Conservation (phyloP, 2,329 filamentous ascomycete genomes). For the Claviceps monticola region DNA sequence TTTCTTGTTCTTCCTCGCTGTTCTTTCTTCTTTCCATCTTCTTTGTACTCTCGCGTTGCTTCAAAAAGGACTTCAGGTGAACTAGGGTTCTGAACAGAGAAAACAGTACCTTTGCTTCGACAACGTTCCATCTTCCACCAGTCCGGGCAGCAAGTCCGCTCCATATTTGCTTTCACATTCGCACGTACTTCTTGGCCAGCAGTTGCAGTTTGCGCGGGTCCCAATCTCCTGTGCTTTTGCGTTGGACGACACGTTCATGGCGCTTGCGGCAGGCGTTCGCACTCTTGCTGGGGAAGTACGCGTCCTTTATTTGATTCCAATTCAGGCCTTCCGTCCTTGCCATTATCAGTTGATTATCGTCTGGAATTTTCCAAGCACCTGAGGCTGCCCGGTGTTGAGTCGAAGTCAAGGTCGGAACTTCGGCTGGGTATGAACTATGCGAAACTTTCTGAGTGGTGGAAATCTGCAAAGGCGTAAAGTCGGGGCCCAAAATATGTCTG, state of each 20-base stretch:
- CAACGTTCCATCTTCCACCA: conserved; percentile 71
- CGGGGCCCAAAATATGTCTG: conserved; percentile 18
- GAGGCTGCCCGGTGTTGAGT: conserved; percentile 42
- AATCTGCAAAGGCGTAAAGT: conserved; percentile 13
- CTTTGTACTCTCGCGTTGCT: not conserved
- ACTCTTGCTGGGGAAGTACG: conserved; percentile 64
- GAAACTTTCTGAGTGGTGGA: conserved; percentile 11
- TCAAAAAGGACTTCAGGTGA: not conserved
- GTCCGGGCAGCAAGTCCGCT: conserved; percentile 53
- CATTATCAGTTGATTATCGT: conserved; percentile 59
- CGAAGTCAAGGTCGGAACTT: conserved; percentile 24
- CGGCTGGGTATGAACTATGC: conserved; percentile 27
- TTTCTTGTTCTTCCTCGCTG: not conserved
- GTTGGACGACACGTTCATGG: conserved; percentile 72
- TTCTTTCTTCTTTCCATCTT: not conserved
- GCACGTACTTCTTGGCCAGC: conserved; percentile 67
- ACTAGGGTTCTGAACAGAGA: not conserved
- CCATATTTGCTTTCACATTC: conserved; percentile 72
- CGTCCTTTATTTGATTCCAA: conserved; percentile 67
- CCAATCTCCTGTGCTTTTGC: conserved; percentile 62
- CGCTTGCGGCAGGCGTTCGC: conserved; percentile 80
- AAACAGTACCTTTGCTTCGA: conserved; percentile 42
- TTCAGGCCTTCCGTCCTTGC: conserved; percentile 65
- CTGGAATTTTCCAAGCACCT: conserved; percentile 57
- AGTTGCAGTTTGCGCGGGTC: conserved; percentile 61